phyloP scores from a whole-genome alignment of 208 protist species.

The Wallacemonas collosoma region DNA sequence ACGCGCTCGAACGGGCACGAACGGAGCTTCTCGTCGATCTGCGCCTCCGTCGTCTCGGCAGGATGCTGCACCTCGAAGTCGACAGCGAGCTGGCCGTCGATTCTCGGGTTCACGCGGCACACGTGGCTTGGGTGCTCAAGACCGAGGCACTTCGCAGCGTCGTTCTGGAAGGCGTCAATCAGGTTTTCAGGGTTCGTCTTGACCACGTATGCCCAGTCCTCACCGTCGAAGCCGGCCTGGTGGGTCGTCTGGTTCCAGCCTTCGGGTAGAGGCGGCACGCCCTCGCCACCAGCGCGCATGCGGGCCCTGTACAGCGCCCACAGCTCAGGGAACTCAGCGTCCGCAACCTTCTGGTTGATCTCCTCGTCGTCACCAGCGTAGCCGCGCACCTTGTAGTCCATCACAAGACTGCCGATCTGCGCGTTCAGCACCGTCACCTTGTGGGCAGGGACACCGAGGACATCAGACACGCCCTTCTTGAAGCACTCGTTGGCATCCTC shows the following conservation, averaged over 20 bases:
- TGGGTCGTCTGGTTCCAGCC: conserved; percentile 24
- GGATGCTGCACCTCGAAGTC: conserved; percentile 56
- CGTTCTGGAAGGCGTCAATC: conserved; percentile 29
- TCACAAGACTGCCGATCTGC: neutral
- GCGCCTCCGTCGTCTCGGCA: conserved; percentile 26
- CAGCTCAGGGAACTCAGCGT: conserved; percentile 34
- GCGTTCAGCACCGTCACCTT: conserved; percentile 28
- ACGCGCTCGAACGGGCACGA: conserved; percentile 41
- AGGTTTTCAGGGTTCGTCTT: conserved; percentile 36
- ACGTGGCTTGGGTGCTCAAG: conserved; percentile 39
- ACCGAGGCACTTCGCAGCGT: conserved; percentile 35
- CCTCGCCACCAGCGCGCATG: conserved; percentile 2
- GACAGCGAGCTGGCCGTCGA: conserved; percentile 39
- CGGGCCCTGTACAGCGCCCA: conserved; percentile 39
- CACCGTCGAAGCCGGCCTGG: conserved; percentile 53
- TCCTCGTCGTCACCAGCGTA: conserved; percentile 19
- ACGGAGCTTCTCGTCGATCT: conserved; percentile 39
- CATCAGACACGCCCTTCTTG: conserved; percentile 28
- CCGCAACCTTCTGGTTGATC: conserved; percentile 18
- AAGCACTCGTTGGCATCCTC: conserved; percentile 47
- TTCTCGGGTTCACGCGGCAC: conserved; percentile 19
- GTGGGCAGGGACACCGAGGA: conserved; percentile 19
- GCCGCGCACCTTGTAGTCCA: conserved; percentile 25
- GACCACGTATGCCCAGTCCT: conserved; percentile 67
- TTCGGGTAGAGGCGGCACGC: conserved; percentile 1